Evolutionary conservation across 345 rosid genomes (phyloP).

Genomic region (Acer negundo): DNA sequence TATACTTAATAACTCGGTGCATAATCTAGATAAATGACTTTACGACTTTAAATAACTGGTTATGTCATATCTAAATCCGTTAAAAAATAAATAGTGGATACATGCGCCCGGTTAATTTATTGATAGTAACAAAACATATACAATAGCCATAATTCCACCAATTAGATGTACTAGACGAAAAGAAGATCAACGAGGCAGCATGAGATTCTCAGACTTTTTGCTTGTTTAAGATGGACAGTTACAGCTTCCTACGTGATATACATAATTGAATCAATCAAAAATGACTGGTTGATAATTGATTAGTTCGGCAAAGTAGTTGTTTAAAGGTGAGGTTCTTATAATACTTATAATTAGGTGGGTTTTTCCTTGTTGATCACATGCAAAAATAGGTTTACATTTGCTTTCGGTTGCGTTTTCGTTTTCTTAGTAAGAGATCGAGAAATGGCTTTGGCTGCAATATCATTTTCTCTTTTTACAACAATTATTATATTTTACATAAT

Average conservation of each 20-base stretch:
- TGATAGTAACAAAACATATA: background rate
- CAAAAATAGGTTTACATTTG: slow-evolving; percentile 8
- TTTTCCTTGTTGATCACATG: background rate
- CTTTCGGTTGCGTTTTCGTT: slow-evolving; percentile 16
- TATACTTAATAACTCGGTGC: no score
- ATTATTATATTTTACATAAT: background rate
- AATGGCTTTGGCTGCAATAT: no score
- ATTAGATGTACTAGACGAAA: no score
- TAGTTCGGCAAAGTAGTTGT: background rate
- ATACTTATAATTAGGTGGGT: background rate
- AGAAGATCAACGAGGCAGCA: background rate
- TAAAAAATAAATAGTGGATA: background rate
- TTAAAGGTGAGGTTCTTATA: background rate
- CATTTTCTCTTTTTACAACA: background rate
- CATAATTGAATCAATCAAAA: background rate
- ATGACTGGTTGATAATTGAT: background rate
- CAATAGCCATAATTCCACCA: background rate
- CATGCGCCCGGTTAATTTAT: background rate
- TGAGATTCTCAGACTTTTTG: background rate
- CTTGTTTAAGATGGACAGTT: background rate
- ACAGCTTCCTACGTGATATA: background rate
- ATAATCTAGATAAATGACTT: no score
- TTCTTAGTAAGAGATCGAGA: no score
- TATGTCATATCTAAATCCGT: no score
- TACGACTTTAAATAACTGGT: no score